These are phyloP conservation scores for Helotiales sp. DNA, from an alignment of 2,329 filamentous ascomycete genomes.

Conservation along the genomic window DNA sequence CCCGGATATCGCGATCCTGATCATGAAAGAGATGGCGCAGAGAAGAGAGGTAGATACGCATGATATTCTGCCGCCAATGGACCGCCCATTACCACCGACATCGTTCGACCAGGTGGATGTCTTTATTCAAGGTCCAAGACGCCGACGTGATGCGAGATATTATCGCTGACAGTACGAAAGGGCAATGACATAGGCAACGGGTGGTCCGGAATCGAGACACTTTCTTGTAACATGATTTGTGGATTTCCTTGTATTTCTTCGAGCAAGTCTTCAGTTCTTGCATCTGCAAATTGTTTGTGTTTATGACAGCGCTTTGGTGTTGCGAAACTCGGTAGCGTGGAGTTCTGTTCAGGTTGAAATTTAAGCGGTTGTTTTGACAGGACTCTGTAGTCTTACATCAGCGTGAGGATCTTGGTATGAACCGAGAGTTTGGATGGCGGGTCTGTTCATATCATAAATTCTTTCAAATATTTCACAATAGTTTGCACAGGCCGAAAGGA, in stretches of 20 bases:
- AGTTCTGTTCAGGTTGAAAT: background rate
- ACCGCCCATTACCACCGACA: constrained; percentile 32
- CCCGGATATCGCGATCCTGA: constrained; percentile 52
- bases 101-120: constrained; percentile 24
- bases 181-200: too few relatives aligned
- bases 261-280: background rate
- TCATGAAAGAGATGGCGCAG: constrained; percentile 53
- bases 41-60: constrained; percentile 49
- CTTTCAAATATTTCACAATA: background rate
- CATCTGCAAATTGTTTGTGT: background rate
- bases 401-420: too few relatives aligned
- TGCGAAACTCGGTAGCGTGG: background rate
- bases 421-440: background rate
- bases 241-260: background rate
- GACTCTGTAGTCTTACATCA: background rate
- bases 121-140: constrained; percentile 29
- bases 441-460: background rate
- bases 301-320: background rate
- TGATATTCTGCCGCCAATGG: constrained; percentile 53
- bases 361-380: background rate
- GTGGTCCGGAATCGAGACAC: background rate
- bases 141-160: constrained; percentile 16
- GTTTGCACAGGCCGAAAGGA: background rate
- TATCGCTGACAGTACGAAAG: constrained; percentile 9
- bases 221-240: background rate